Base-by-base conservation (phyloP, 2,329 filamentous ascomycete genomes). In the Neopestalotiopsis sp. region DNA sequence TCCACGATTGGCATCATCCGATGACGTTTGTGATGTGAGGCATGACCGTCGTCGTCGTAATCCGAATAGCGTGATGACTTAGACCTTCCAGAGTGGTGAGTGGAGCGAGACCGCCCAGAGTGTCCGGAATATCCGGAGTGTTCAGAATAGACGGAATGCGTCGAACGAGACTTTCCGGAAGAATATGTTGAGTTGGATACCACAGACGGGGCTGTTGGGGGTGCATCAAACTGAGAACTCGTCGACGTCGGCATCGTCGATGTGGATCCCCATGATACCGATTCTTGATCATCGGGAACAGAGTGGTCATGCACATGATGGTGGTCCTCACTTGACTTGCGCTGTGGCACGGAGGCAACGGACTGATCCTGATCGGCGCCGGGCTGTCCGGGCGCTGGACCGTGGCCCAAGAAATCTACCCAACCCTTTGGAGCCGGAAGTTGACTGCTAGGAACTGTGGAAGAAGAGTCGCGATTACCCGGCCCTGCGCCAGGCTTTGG, bases 221-320 rank as follows among this genome's bases (percentile, higher is more conserved):
- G 24, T 9, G 62, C 7, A 6, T 53, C 38, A 38, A 53, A 20
- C 10, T 24, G n/a, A 49, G 59, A 63, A 12, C 42, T 64, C 20
- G 59, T 42, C 20, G 58, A 13, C 5, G 64, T 69, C 5, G 42
- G 58, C 28, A 40, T 45, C 28, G 66, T 20, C 13, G 67, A 58
- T 5, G 68, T 59, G n/a, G 64, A 66, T 34, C 58, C 66, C 68
- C 68, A 69, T 12, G 67, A 59, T 13, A 17, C 45, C 3, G 67
- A 68, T 53, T 65, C 67, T 13, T 1, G 24, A 7, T 42, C 3
- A 34, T 45, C 34, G 13, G 20, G 49, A 34, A 49, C 42, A 5
- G 61, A 20, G 20, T 9, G 24, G 5, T 59, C 61, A 34, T 49
- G 42, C 13, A 34, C 42, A n/a, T 28, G 6, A 17, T 5, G 3